Evolutionary conservation across 257 asterid species (phyloP), one percentile per base, ranked within the genome.

Genomic region (Paraleonurus japonicus): DNA sequence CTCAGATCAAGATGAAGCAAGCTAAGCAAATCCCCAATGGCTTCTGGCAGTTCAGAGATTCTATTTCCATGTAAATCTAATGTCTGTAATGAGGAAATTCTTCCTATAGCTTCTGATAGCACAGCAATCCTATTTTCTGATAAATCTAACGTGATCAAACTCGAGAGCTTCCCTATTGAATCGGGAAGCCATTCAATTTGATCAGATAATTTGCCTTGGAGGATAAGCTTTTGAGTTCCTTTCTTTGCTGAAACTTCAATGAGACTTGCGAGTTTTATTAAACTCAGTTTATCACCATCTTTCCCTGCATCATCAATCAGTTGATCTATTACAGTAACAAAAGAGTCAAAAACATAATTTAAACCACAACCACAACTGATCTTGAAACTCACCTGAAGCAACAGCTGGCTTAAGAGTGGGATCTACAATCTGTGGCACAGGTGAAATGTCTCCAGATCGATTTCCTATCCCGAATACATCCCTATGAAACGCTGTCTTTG

Each of bases 171-270:
- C 78, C 98, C 92, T 48, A 93, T 76, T 4, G 97, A 90, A 87
- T 93, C 98, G 13, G 98, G 98, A 77, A 93, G 87, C 98, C 98
- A 93, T 35, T 90, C 96, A 9, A 90, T 75, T 60, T 90, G 98
- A 20, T 93, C 98, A 6, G 85, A 73, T 79, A 93, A 80, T 70
- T 78, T 90, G 23, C 81, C 88, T 57, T 65, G 79, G 28, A 93
- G 92, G 47, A 50, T 79, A 24, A 93, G 86, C 64, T 90, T 87
- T 62, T 58, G 70, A 39, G 83, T 88, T 71, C 89, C 95, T 76
- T 86, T 93, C 88, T 90, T 93, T 1, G 94, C 88, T 13, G 92
- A 85, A 24, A 87, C 86, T 67, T 93, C 95, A 60, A 90, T 88
- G 45, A 93, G 80, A 75, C 96, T 80, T 11, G 98, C 98, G 13